Evolutionary conservation across 257 asterid species (phyloP), one percentile per base, ranked within the genome.

Genomic region (Mitragyna speciosa): DNA sequence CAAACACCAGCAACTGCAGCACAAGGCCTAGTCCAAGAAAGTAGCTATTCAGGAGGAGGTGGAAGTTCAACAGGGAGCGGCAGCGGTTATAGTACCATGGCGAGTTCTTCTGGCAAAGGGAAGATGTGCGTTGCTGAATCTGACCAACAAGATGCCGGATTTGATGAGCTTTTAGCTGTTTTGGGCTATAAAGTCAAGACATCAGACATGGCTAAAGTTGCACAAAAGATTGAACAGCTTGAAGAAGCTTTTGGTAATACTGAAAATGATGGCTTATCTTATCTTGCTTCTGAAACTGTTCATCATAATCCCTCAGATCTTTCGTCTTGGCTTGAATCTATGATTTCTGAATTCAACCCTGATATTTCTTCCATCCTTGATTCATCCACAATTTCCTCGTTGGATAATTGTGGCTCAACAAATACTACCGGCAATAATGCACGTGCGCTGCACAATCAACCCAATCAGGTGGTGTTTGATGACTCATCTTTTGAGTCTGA

Each of bases 241-340:
- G 96, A 92, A 36, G 83, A 87, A 48, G 93, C 84, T 0, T 87
- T 92, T 85, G 93, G 89, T 9, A 80, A 58, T 70, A 89, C 83
- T 77, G 84, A 79, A 12, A 85, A 82, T 4, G 89, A 85, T 51
- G 90, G 84, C 72, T 85, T 91, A 3, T 90, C 95, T 0, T 82
- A 87, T 36, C 83, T 91, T 15, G 92, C 89, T 0, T 83, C 89
- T 7, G 98, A 92, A 0, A 86, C 95, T 4, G 91, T 88, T 6
- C 98, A 93, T 67, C 89, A 92, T 78, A 95, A 95, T 48, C 99
- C 99, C 4, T 89, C 99, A 49, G 95, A 95, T 90, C 88, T 95
- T 73, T 87, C 91, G 0, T 88, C 99, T 0, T 95, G 95, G 95
- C 91, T 95, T 54, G 91, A 87, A 67, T 90, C 98, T 77, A 90